Percentiles rank a stretch among this genome's conserved stretches.
Evolutionary conservation across 2,329 filamentous ascomycete genomes (phyloP).

Genomic region (Onygenales sp.): DNA sequence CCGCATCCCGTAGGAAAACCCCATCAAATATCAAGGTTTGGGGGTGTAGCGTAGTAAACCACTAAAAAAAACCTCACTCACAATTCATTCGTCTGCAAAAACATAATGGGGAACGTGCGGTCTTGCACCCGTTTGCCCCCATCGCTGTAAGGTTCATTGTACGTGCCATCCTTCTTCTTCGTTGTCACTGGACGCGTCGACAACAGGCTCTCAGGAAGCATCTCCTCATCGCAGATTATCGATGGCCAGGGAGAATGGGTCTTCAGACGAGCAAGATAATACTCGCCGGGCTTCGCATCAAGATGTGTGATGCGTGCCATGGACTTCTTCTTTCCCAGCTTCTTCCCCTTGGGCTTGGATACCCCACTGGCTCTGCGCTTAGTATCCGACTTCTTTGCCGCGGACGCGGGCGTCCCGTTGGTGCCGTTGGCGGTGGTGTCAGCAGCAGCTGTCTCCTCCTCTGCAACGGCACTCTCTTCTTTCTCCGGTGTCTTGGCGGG

Average conservation of each 20-base stretch:
- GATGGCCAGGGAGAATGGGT: constrained; percentile 92
- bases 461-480: constrained; percentile 12
- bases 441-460: constrained; percentile 16
- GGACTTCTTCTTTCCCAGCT: constrained; percentile 77
- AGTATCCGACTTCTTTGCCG: constrained; percentile 42
- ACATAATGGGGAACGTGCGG: constrained; percentile 90
- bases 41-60: background rate
- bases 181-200: constrained; percentile 76
- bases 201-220: constrained; percentile 73
- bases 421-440: constrained; percentile 20
- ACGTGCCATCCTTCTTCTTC: constrained; percentile 70
- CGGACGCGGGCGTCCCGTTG: constrained; percentile 39
- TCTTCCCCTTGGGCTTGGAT: constrained; percentile 63
- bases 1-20: background rate
- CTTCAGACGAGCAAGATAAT: constrained; percentile 88
- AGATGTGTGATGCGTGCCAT: constrained; percentile 61
- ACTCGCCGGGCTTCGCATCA: constrained; percentile 80
- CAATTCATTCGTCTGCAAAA: constrained; percentile 93
- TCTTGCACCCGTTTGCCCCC: constrained; percentile 79
- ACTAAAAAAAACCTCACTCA: constrained; percentile 44
- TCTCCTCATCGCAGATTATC: constrained; percentile 87
- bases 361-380: constrained; percentile 65
- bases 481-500: constrained; percentile 8
- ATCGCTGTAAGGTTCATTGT: constrained; percentile 77
- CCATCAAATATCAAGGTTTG: background rate